Evolutionary conservation across 2,329 filamentous ascomycete species (phyloP).

Genomic region (Penicillium sp.): DNA sequence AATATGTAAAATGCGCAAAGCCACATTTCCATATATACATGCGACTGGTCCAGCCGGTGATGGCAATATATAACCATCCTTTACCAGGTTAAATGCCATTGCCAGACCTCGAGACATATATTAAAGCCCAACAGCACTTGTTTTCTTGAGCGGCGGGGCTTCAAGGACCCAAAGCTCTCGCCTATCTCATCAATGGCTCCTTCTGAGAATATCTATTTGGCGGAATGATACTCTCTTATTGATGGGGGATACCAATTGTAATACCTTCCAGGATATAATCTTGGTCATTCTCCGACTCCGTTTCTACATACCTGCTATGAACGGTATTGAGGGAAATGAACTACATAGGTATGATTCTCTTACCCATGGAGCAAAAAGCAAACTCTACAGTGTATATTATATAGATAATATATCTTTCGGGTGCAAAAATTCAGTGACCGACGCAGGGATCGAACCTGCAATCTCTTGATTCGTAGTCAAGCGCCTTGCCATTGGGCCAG

Average conservation of each 20-base stretch:
- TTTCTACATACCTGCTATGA: background rate
- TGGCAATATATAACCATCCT: no score
- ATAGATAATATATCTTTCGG: no score
- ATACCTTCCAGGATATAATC: background rate
- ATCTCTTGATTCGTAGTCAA: conserved; percentile 48
- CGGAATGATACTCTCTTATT: background rate
- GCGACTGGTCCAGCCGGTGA: no score
- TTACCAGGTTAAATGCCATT: no score
- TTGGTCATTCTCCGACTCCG: background rate
- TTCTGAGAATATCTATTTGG: background rate
- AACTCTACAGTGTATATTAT: no score
- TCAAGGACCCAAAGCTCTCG: background rate
- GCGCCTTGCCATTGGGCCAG: conserved; percentile 45
- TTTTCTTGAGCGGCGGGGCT: no score
- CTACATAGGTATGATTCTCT: background rate
- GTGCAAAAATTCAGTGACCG: conserved; percentile 24
- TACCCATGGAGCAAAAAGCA: background rate
- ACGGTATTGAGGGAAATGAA: background rate
- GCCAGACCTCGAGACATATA: no score
- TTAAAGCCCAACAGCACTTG: no score
- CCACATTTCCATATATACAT: no score
- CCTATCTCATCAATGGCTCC: background rate
- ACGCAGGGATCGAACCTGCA: conserved; percentile 42
- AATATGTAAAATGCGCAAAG: no score
- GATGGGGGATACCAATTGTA: background rate